Conservation (phyloP, 2,329 filamentous ascomycete species). For the Verticillium nubilum region DNA sequence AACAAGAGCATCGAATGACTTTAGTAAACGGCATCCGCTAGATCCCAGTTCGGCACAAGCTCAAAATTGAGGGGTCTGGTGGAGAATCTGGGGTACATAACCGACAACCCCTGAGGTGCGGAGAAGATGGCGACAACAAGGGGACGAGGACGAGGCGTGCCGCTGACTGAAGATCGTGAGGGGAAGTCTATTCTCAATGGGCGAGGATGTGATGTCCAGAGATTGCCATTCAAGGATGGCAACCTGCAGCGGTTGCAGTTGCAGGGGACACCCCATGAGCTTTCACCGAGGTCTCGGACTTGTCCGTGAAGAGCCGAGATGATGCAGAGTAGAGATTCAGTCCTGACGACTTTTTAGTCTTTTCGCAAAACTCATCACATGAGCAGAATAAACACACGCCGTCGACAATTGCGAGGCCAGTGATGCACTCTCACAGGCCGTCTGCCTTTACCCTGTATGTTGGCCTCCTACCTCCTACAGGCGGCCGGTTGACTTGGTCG, state of each 20-base stretch:
- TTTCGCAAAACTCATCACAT: not conserved
- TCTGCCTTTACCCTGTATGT: not conserved
- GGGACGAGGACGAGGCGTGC: not conserved
- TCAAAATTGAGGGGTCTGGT: constrained; percentile 3
- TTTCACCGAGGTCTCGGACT: too few species aligned
- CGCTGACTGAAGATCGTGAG: not conserved
- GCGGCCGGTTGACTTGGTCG: not conserved
- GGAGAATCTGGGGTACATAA: constrained; percentile 3
- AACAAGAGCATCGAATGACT: not conserved
- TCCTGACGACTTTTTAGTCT: too few species aligned
- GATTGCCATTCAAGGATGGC: too few species aligned
- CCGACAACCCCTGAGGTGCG: not conserved
- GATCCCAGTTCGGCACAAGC: not conserved
- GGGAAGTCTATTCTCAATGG: not conserved
- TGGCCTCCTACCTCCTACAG: not conserved
- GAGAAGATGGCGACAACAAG: not conserved
- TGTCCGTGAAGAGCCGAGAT: too few species aligned
- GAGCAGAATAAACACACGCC: not conserved
- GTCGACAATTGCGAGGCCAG: not conserved
- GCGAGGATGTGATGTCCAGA: too few species aligned
- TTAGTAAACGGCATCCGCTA: not conserved
- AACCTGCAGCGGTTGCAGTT: too few species aligned
- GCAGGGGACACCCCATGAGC: too few species aligned
- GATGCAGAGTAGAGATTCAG: too few species aligned
- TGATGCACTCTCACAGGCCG: not conserved